phyloP scores from a whole-genome alignment of 164 flowering plant species.

The Vitis riparia region DNA sequence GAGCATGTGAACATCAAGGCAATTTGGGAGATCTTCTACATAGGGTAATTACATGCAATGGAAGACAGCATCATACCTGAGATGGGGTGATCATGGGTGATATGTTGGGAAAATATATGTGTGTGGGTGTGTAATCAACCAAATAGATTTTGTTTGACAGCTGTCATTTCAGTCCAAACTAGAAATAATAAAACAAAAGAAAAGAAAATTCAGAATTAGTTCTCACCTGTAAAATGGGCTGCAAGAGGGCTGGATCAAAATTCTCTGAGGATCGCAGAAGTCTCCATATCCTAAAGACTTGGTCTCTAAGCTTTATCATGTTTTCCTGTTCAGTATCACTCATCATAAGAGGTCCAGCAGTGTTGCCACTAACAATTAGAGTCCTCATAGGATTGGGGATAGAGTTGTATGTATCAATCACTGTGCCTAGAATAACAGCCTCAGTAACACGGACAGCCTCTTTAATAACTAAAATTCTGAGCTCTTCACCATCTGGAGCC shows the following conservation, averaged over 20 bases:
- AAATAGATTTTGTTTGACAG: too few relatives aligned
- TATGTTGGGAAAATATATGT: too few relatives aligned
- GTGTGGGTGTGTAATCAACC: neutral
- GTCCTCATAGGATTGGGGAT: slow-evolving; percentile 49
- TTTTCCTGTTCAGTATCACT: slow-evolving; percentile 54
- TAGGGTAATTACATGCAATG: too few relatives aligned
- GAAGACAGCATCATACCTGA: too few relatives aligned
- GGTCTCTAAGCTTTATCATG: slow-evolving; percentile 79
- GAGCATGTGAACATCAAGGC: too few relatives aligned
- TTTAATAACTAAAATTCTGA: slow-evolving; percentile 67
- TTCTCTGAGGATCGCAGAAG: slow-evolving; percentile 67
- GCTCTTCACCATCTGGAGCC: slow-evolving; percentile 81
- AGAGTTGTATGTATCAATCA: slow-evolving; percentile 64
- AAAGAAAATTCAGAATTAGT: neutral
- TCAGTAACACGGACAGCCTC: slow-evolving; percentile 87
- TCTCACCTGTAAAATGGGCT: slow-evolving; percentile 83
- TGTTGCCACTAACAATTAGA: slow-evolving; percentile 44
- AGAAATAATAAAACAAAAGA: neutral
- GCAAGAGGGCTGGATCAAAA: slow-evolving; percentile 83
- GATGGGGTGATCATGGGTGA: too few relatives aligned
- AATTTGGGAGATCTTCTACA: too few relatives aligned
- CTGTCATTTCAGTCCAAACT: neutral
- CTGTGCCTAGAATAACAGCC: slow-evolving; percentile 63
- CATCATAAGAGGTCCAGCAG: slow-evolving; percentile 42
- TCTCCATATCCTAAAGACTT: slow-evolving; percentile 76